phyloP scores from a whole-genome alignment of 768 basidiomycete genomes.

The Hortiboletus campestris region DNA sequence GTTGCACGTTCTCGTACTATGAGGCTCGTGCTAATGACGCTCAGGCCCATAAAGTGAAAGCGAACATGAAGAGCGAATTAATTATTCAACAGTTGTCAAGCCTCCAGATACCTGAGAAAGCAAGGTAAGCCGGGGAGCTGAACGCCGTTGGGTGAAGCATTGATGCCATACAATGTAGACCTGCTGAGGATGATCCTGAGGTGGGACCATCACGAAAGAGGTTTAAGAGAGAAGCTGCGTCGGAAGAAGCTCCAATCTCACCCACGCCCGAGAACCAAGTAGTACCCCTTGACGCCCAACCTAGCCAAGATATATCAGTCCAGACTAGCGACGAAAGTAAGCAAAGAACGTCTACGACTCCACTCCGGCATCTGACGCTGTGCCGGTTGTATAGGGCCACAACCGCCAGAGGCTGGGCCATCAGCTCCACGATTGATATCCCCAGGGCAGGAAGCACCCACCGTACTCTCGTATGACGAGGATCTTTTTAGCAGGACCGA shows the following conservation, averaged over 20 bases:
- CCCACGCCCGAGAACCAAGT: not conserved
- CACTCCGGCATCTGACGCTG: not conserved
- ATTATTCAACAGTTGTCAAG: constrained; percentile 24
- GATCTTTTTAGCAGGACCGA: constrained; percentile 20
- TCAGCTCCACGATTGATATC: not conserved
- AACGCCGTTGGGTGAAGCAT: not conserved
- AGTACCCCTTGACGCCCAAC: not conserved
- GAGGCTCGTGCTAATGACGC: not conserved
- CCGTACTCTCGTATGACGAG: not conserved
- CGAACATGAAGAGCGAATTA: constrained; percentile 26
- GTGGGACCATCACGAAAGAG: constrained; percentile 18
- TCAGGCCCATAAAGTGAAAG: constrained; percentile 24
- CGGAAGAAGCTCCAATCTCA: not conserved
- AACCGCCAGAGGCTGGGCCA: not conserved
- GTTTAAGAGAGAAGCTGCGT: not conserved
- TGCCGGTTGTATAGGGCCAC: not conserved
- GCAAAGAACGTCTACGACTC: not conserved
- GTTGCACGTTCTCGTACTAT: not conserved
- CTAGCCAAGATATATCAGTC: not conserved
- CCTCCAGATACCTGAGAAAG: constrained; percentile 7
- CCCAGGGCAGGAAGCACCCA: not conserved
- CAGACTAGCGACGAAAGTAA: not conserved
- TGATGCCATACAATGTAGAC: constrained; percentile 2
- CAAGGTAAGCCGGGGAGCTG: constrained; percentile 7
- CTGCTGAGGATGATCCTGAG: constrained; percentile 3